Evolutionary conservation across 208 protist genomes (phyloP), one percentile per base, ranked within the genome.

Genomic region (Naegleria gruberi): DNA sequence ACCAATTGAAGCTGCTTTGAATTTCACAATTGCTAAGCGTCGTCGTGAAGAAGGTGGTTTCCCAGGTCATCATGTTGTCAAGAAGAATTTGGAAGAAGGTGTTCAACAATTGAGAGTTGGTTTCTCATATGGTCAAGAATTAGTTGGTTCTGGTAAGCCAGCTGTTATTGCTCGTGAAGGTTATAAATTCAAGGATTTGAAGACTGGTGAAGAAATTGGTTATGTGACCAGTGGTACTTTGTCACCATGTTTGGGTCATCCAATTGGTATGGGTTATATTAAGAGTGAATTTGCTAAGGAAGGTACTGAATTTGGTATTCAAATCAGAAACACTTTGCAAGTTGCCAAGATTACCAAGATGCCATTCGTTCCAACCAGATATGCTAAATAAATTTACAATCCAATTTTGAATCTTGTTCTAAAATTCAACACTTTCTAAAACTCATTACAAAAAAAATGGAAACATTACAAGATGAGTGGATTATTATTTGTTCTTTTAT

Each of bases 11-110:
- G 98, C 98, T 5, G 93, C 91, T 47, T 95, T 99, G 43, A 95
- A 92, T 89, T 99, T 98, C 98, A 92, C 96, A 41, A 98, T 99
- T 82, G 93, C 94, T 55, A 98, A 98, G 94, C 94, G 97, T 37
- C 93, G 98, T 82, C 95, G 96, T 90, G 92, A 94, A 73, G 95
- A 98, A 90, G 97, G 96, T 47, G 97, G 96, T 44, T 99, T 98
- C 92, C 91, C 97, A 85, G 98, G 98, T 82, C 94, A 95, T 82
- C 93, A 96, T 23, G 88, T 94, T 23, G 97, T 99, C 46, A 90
- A 95, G 30, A 34, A 89, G 26, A 94, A 97, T 89, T 23, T 97
- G 19, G 19, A 94, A 92, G 92, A 94, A 41, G 82, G 82, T 41
- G n/a, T 40, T 84, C 34, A 92, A 81, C 92, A 94, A 34, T 89